Base-by-base conservation (phyloP, 805 yeast species). In the Cyberlindnera japonica region DNA sequence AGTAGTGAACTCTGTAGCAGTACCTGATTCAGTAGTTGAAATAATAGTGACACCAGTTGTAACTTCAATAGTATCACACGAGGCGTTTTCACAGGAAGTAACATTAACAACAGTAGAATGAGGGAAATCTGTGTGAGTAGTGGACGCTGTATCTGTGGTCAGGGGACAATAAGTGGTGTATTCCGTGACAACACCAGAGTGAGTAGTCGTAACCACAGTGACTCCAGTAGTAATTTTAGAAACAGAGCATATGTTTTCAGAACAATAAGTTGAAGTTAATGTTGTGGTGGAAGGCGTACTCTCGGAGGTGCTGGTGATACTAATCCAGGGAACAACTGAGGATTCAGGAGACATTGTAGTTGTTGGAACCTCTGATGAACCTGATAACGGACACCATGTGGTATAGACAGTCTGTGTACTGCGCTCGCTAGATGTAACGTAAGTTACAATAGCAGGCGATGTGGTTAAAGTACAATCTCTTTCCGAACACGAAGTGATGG, bases 371-470 rank as follows among this genome's bases (percentile, higher is more conserved):
- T 18, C 24, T 8, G 34, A 11, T 14, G 34, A 15, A 31, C 10
- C 37, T 25, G 49, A 40, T 3, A 54, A 33, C 14, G 58, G 57
- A 31, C 60, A 54, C 46, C 44, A 54, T 17, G 60, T 57, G 13
- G 58, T 54, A 24, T 43, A 49, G 16, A 41, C 49, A 15, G 56
- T 54, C 14, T 48, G 38, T 14, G 43, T 57, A 48, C 64, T 65
- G 50, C 52, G 42, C 19, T 52, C 50, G 30, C 67, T 63, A 29
- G 57, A 57, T 23, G 70, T 66, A 22, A 64, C 63, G 31, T 61
- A 53, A 6, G 54, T 36, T 6, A 53, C 48, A 21, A 47, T 30
- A 9, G 57, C 54, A 3, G 47, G 32, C 2, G 54, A 38, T 13
- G 43, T 27, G 1, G 54, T 48, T 4, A 30, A 16, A 5, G 37